Base-by-base conservation (phyloP, 78 protist genomes). In the Cavenderia fasciculata region DNA sequence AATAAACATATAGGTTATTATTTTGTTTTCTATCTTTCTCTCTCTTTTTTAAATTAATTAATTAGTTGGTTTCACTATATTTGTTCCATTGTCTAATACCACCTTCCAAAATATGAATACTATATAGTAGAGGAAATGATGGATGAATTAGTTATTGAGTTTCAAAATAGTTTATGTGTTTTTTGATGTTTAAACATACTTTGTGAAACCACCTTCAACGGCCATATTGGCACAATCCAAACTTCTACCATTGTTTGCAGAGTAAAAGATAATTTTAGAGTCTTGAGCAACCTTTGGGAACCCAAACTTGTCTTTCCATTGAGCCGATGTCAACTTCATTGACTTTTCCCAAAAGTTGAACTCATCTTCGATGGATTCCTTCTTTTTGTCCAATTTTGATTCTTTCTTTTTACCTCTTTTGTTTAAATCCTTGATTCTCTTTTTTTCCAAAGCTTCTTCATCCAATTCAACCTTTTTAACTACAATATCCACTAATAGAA, bases 291-390 rank as follows among this genome's bases (percentile, higher is more conserved):
- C 34, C 44, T 82, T 82, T 2, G 38, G 7, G 78, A 82, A 82
- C n/a, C 90, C 90, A 68, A 25, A 82, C 44, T 68, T 82, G 5
- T 82, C 90, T 57, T 44, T 82, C 90, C 90, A 82, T 68, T 82
- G 90, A 14, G 73, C 25, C 38, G 74, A n/a, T 18, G 90, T 82
- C n/a, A 82, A 57, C 44, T 82, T 82, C 18, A 2, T 31, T 31
- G 33, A 18, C 10, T 57, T 49, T 68, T 82, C 72, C 90, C 90
- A 82, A 57, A 82, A 82, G 59, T 82, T 68, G 8, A 69, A 56
- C 3, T 82, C 90, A 21, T 82, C 90, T 38, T 46, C 76, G 41
- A 54, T 38, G 11, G 21, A 27, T 4, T 16, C 25, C 43, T 82
- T 82, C 57, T 65, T 82, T 10, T 25, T 5, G 19, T 52, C 62